Percentiles rank a stretch among this genome's conserved stretches.
Conservation (phyloP, 2,329 filamentous ascomycete species). For the Basipetospora chlamydospora region DNA sequence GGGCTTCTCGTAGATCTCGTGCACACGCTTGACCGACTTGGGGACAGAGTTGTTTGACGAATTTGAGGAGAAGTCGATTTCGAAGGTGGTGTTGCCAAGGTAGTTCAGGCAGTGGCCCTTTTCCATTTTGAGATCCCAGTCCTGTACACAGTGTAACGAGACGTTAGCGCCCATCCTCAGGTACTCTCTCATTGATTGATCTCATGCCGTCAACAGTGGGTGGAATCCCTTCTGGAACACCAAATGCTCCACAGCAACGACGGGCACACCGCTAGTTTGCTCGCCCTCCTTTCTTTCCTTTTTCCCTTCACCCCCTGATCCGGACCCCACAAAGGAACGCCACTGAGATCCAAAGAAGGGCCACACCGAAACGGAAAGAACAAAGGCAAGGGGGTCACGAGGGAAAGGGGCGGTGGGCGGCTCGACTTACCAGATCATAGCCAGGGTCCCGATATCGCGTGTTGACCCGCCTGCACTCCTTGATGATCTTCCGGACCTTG, state of each 20-base stretch:
- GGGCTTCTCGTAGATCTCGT: constrained; percentile 64
- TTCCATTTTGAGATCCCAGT: constrained; percentile 55
- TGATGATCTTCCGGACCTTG: constrained; percentile 46
- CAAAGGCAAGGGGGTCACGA: constrained; percentile 16
- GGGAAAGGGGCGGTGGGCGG: not conserved
- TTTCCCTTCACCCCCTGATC: too few relatives aligned
- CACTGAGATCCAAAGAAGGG: not conserved
- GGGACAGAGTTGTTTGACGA: constrained; percentile 40
- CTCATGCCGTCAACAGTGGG: too few relatives aligned
- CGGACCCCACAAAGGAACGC: too few relatives aligned
- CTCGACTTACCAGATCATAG: constrained; percentile 37
- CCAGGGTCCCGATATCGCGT: constrained; percentile 61
- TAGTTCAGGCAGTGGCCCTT: constrained; percentile 40
- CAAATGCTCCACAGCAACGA: too few relatives aligned
- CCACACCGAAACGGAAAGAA: not conserved
- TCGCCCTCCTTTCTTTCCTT: too few relatives aligned
- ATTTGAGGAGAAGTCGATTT: constrained; percentile 27
- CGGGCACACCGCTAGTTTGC: not conserved
- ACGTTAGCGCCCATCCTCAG: constrained; percentile 4
- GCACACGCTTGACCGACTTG: constrained; percentile 58
- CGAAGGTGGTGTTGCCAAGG: constrained; percentile 35
- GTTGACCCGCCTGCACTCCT: constrained; percentile 58
- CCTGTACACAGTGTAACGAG: constrained; percentile 22
- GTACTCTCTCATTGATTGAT: too few relatives aligned
- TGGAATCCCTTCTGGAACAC: too few relatives aligned